Conservation (phyloP, 2,329 filamentous ascomycete genomes). For the Aspergillus eucalypticola region DNA sequence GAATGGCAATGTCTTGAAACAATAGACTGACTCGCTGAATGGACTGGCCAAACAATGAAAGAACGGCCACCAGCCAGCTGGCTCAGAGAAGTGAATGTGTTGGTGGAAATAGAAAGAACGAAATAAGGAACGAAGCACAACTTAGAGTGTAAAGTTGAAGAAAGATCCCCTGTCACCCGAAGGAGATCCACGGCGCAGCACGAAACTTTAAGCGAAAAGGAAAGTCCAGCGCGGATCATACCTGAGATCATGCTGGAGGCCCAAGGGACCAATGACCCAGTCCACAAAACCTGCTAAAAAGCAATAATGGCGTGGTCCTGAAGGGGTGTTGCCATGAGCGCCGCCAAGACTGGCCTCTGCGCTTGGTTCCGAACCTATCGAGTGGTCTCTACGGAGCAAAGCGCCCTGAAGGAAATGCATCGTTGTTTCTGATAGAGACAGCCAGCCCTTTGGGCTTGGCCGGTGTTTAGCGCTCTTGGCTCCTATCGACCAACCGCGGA, state of each 20-base stretch:
- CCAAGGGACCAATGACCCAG: constrained; percentile 10
- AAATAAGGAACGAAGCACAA: constrained; percentile 9
- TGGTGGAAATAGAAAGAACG: constrained; percentile 1
- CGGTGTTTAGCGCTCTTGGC: constrained; percentile 8
- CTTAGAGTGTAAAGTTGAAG: constrained; percentile 2
- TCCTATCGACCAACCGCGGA: constrained; percentile 1
- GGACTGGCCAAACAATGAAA: constrained; percentile 2
- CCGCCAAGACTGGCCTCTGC: constrained; percentile 17
- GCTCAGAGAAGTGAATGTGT: constrained; percentile 7
- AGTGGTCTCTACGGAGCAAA: not conserved
- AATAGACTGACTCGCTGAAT: constrained; percentile 1
- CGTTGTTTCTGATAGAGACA: constrained; percentile 9
- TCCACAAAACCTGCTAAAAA: constrained; percentile 4
- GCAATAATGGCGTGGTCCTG: constrained; percentile 17
- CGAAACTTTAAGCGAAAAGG: constrained; percentile 17
- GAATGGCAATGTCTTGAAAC: constrained; percentile 5
- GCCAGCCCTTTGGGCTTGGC: constrained; percentile 6
- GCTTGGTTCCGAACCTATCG: constrained; percentile 7
- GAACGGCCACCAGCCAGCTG: constrained; percentile 17
- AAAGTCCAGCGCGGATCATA: constrained; percentile 14
- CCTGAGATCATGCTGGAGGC: constrained; percentile 5
- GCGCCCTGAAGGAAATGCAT: constrained; percentile 4
- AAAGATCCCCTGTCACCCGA: constrained; percentile 12
- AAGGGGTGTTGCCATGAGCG: constrained; percentile 10
- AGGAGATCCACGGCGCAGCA: constrained; percentile 15